A percentile compares a stretch with the other conserved stretches of the same genome.
These are phyloP conservation scores for Tarenaya hassleriana DNA, from an alignment of 345 rosid genomes.

Conservation along the genomic window DNA sequence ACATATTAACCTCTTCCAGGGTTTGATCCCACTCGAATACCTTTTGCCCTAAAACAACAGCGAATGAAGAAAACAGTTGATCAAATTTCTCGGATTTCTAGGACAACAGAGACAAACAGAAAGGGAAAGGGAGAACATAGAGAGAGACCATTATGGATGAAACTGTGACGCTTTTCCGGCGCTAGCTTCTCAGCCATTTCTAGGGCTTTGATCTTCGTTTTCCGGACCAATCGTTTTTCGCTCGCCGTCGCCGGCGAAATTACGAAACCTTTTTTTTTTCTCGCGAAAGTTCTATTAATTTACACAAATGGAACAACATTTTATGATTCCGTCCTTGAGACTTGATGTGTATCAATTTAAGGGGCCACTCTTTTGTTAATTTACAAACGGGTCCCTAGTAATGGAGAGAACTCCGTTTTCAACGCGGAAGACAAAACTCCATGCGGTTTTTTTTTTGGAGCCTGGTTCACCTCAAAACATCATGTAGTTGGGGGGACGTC, in stretches of 20 bases:
- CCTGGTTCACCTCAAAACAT: neutral
- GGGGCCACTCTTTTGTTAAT: neutral
- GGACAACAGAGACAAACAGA: slow-evolving; percentile 2
- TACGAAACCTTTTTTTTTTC: no score
- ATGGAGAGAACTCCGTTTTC: neutral
- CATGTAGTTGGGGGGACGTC: neutral
- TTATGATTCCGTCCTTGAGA: slow-evolving; percentile 5
- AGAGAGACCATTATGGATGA: slow-evolving; percentile 23
- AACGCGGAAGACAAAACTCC: neutral
- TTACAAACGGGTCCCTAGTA: neutral
- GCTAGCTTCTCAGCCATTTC: slow-evolving; percentile 36
- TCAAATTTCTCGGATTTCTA: slow-evolving; percentile 1
- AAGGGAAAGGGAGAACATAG: neutral
- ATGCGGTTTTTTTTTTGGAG: slow-evolving; percentile 8
- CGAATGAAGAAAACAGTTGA: slow-evolving; percentile 8
- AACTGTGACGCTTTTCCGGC: slow-evolving; percentile 33
- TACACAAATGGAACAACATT: neutral
- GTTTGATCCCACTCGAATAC: slow-evolving; percentile 98
- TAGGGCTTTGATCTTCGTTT: slow-evolving; percentile 1
- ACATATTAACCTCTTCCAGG: slow-evolving; percentile 76
- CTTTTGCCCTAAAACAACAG: slow-evolving; percentile 42
- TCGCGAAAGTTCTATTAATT: neutral
- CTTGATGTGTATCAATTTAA: neutral
- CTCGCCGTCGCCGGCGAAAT: slow-evolving; percentile 13
- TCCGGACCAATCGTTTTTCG: neutral